These are phyloP conservation scores for Oryza meyeriana DNA, from an alignment of 176 grass and related monocot genomes.

Conservation along the genomic window DNA sequence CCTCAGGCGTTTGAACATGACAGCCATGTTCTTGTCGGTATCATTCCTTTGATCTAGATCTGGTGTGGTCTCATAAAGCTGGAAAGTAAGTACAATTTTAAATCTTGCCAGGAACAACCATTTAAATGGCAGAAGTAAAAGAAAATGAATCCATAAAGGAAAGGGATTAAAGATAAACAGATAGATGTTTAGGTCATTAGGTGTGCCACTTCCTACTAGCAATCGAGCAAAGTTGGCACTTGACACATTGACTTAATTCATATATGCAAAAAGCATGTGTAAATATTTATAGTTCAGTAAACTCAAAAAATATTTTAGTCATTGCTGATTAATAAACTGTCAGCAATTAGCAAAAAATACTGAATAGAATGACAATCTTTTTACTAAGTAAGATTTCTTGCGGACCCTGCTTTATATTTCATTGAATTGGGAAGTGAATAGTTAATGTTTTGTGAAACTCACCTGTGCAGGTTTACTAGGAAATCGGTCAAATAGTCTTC, in stretches of 20 bases:
- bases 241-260: neutral
- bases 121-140: neutral
- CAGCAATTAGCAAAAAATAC: neutral
- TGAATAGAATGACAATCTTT: neutral
- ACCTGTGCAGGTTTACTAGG: constrained; percentile 11
- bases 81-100: neutral
- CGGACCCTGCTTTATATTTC: neutral
- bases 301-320: neutral
- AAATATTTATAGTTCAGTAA: neutral
- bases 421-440: no score
- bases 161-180: neutral
- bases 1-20: constrained; percentile 39
- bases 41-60: constrained; percentile 34
- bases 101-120: no score
- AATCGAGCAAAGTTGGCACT: neutral
- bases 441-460: neutral
- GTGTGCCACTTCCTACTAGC: neutral
- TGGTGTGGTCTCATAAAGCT: constrained; percentile 29
- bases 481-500: neutral
- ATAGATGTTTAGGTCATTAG: neutral
- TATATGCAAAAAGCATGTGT: no score
- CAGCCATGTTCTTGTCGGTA: constrained; percentile 29
- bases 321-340: neutral
- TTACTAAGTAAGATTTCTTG: neutral
- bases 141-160: neutral